Conservation (phyloP, 306 rosid genomes). For the Medicago ruthenica region DNA sequence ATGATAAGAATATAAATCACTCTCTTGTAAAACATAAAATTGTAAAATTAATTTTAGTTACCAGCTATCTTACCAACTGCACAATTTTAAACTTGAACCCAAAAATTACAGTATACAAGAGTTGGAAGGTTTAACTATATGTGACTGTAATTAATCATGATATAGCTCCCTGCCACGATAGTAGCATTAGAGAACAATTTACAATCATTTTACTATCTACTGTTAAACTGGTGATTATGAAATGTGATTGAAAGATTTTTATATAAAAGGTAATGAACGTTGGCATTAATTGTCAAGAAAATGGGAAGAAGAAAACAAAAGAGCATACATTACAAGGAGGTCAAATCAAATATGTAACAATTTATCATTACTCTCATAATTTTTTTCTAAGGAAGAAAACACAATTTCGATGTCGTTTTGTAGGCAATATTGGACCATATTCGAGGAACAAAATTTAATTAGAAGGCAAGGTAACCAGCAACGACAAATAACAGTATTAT, state of each 20-base stretch:
- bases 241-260: slow-evolving; percentile 17
- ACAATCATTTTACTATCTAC: not conserved
- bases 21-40: too few species aligned
- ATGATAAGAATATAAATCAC: too few species aligned
- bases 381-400: not conserved
- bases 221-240: not conserved
- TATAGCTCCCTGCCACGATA: not conserved
- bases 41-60: too few species aligned
- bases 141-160: not conserved
- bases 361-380: not conserved
- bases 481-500: not conserved
- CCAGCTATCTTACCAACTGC: too few species aligned
- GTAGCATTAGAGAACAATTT: not conserved
- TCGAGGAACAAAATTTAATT: not conserved
- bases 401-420: slow-evolving; percentile 22
- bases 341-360: slow-evolving; percentile 26
- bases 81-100: too few species aligned
- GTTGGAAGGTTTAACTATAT: not conserved
- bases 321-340: not conserved
- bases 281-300: slow-evolving; percentile 11
- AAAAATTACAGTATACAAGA: too few species aligned
- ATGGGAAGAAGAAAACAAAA: slow-evolving; percentile 8
- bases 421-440: not conserved
- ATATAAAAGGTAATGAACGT: not conserved
- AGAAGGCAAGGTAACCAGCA: not conserved